phyloP scores from a whole-genome alignment of 208 protist genomes.

The Borovskyia barvae region DNA sequence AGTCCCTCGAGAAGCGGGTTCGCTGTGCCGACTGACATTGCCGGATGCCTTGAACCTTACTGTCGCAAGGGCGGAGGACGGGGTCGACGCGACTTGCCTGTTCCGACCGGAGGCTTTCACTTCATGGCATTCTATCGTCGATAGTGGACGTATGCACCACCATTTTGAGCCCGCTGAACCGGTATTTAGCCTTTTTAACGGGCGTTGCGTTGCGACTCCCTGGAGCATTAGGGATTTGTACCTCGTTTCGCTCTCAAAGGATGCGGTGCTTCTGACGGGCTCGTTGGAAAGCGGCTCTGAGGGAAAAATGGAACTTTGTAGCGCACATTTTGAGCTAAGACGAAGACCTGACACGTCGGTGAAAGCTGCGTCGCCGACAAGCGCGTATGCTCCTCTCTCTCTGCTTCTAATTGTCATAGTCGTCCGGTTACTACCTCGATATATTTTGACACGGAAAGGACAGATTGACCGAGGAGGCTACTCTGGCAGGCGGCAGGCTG shows the following conservation, averaged over 20 bases:
- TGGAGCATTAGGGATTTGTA: conserved; percentile 24
- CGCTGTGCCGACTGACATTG: conserved; percentile 10
- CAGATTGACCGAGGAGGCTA: conserved; percentile 26
- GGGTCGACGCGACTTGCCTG: neutral
- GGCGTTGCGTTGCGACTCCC: conserved; percentile 17
- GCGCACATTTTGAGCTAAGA: conserved; percentile 31
- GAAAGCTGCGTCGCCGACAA: neutral
- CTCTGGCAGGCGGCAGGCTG: conserved; percentile 6
- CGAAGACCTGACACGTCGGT: neutral
- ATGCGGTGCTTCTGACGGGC: conserved; percentile 16
- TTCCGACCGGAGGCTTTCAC: conserved; percentile 1
- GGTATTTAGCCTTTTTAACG: conserved; percentile 13
- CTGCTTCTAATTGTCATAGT: conserved; percentile 41
- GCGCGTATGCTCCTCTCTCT: conserved; percentile 4
- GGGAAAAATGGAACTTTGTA: conserved; percentile 9
- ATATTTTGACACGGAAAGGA: conserved; percentile 29
- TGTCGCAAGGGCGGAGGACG: neutral
- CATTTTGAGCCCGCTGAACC: conserved; percentile 13
- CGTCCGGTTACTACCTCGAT: conserved; percentile 32
- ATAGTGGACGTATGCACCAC: conserved; percentile 3
- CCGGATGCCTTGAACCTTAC: neutral
- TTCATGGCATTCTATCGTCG: neutral
- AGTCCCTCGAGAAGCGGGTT: conserved; percentile 5
- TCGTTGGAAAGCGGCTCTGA: conserved; percentile 5
- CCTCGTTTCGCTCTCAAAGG: conserved; percentile 10